A percentile compares a stretch with the other conserved stretches of the same genome.
Evolutionary conservation across 1,284 basidiomycete species (phyloP).

Genomic region (Porodaedalea pini): DNA sequence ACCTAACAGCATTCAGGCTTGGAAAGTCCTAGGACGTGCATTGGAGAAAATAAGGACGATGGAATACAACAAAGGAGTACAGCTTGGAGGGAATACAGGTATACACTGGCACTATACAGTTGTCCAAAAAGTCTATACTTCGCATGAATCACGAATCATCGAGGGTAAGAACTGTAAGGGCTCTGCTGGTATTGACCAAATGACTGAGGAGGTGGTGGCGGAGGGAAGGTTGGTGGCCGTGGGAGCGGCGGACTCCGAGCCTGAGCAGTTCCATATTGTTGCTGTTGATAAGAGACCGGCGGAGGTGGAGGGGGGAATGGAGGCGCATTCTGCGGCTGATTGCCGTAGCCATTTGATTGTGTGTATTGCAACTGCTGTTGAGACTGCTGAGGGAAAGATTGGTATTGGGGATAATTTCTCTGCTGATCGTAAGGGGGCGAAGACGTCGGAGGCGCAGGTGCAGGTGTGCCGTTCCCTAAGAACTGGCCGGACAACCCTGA

Average conservation of each 20-base stretch:
- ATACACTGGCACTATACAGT: background rate
- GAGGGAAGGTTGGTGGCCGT: background rate
- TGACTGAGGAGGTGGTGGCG: constrained; percentile 8
- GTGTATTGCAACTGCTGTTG: constrained; percentile 14
- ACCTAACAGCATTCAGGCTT: no score
- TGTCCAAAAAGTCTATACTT: no score
- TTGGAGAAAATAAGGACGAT: background rate
- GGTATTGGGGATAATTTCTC: constrained; percentile 27
- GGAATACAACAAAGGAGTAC: background rate
- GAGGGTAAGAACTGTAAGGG: constrained; percentile 5
- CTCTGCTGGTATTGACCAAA: constrained; percentile 15
- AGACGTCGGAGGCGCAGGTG: constrained; percentile 5
- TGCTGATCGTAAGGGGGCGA: constrained; percentile 19
- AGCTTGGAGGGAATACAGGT: background rate
- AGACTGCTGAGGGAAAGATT: constrained; percentile 32
- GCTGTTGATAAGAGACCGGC: constrained; percentile 23
- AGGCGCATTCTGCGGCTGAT: constrained; percentile 23
- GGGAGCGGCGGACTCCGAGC: constrained; percentile 9
- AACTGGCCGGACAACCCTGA: constrained; percentile 9
- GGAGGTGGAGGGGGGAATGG: constrained; percentile 28
- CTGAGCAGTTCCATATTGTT: constrained; percentile 20
- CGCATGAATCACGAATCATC: background rate
- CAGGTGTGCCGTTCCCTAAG: background rate
- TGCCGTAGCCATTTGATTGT: constrained; percentile 28
- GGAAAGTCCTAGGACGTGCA: background rate